These are phyloP conservation scores for Beauveria brongniartii DNA, from an alignment of 2,329 filamentous ascomycete species.

Conservation along the genomic window DNA sequence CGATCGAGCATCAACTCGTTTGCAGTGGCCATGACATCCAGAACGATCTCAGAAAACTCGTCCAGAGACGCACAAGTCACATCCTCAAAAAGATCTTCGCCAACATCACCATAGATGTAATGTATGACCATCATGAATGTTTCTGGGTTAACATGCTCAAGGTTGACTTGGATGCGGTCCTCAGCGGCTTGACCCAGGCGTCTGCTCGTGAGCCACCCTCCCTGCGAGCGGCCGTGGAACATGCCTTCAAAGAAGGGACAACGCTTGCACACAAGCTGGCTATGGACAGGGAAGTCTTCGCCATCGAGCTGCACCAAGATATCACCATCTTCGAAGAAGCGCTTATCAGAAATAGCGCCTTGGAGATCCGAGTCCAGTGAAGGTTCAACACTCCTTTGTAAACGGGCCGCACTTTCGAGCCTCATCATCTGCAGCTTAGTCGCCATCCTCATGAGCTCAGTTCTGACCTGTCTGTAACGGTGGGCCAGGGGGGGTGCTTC, in stretches of 20 bases:
- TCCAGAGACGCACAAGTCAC: slow-evolving; percentile 65
- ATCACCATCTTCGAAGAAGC: slow-evolving; percentile 74
- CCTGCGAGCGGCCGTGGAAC: slow-evolving; percentile 79
- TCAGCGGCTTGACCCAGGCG: slow-evolving; percentile 34
- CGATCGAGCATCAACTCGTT: slow-evolving; percentile 95
- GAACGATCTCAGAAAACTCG: slow-evolving; percentile 77
- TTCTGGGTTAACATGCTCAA: slow-evolving; percentile 67
- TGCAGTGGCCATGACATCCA: slow-evolving; percentile 83
- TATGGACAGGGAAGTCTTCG: slow-evolving; percentile 66
- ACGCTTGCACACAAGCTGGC: slow-evolving; percentile 67
- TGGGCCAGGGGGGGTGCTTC: slow-evolving; percentile 57
- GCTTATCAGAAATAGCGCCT: slow-evolving; percentile 56
- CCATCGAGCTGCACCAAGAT: slow-evolving; percentile 70
- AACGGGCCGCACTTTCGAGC: slow-evolving; percentile 68
- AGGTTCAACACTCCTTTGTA: slow-evolving; percentile 59
- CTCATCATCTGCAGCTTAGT: slow-evolving; percentile 59
- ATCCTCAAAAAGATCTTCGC: slow-evolving; percentile 72
- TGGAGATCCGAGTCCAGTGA: slow-evolving; percentile 64
- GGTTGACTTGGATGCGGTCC: slow-evolving; percentile 59
- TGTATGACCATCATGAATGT: slow-evolving; percentile 73
- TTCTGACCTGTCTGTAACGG: slow-evolving; percentile 71
- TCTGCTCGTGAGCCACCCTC: slow-evolving; percentile 72
- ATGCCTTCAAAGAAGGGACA: slow-evolving; percentile 90
- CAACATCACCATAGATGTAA: slow-evolving; percentile 77
- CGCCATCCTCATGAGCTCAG: slow-evolving; percentile 82